Base-by-base conservation (phyloP, 305 asterid species). In the Striga hermonthica region DNA sequence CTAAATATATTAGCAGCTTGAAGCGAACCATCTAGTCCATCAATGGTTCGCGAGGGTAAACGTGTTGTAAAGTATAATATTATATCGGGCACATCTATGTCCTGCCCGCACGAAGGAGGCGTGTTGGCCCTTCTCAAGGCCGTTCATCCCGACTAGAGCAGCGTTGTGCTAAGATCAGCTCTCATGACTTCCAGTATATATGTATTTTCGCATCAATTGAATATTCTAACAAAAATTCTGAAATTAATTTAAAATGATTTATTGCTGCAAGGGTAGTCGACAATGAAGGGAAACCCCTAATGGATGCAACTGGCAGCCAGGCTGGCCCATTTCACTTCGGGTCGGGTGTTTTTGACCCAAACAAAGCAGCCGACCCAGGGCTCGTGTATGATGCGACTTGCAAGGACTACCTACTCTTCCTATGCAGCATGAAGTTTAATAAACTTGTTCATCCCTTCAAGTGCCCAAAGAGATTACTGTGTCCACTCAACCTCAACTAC, bases 161-260 rank as follows among this genome's bases (percentile, higher is more conserved):
- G 97, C 65, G 98, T 95, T 14, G 98, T 97, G 22, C 84, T 89
- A 68, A 77, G 91, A 82, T 91, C 98, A 12, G 98, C 98, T 64
- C 74, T 91, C 9, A 74, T 87, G 47, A 91, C 98, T 47, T 73
- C 98, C 6, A 95, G 96, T 84, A 75, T 3, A 22, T 22, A 22
- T 22, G 31, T 2, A 22, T 22, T 22, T 2, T 22, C 31, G 31
- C 31, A 22, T 22, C 88, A 92, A 97, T 96, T 4, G 91, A 70
- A 61, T 22, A 22, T 22, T 22, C 31, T 22, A 22, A 22, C 31
- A 22, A 22, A 22, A 22, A 2, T 22, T 22, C 2, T 22, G 31
- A 22, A 22, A 22, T 22, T 22, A 0, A 22, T 0, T 22, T 22
- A 22, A 22, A 22, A 22, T 22, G 31, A 22, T 22, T 22, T 22